phyloP scores from a whole-genome alignment of 2,329 filamentous ascomycete genomes.

The Paecilomyces formosus region DNA sequence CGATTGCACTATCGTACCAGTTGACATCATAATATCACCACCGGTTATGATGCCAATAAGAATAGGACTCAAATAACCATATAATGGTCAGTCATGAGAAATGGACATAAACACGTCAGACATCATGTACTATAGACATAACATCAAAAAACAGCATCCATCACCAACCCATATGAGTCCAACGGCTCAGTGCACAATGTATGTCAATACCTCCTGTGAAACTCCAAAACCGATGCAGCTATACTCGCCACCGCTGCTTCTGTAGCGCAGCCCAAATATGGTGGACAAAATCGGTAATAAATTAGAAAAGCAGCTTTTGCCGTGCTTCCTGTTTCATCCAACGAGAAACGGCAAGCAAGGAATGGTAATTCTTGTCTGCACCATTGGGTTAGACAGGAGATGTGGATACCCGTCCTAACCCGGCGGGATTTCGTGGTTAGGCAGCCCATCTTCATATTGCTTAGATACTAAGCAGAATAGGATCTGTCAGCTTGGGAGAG shows the following conservation, averaged over 20 bases:
- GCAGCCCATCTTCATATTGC: background rate
- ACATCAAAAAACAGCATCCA: background rate
- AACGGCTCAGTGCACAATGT: background rate
- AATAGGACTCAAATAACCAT: background rate
- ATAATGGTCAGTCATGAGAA: background rate
- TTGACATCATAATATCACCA: background rate
- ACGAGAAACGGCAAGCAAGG: background rate
- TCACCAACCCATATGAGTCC: background rate
- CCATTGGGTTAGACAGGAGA: background rate
- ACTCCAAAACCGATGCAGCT: background rate
- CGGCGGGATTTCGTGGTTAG: background rate
- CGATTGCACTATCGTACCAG: background rate
- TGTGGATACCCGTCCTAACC: background rate
- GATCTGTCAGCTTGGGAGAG: background rate
- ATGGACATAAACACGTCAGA: background rate
- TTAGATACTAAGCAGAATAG: background rate
- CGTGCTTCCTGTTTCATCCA: background rate
- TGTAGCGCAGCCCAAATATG: background rate
- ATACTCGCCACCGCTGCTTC: background rate
- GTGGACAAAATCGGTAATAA: background rate
- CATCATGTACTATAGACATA: background rate
- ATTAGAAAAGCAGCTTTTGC: background rate
- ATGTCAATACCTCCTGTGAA: background rate
- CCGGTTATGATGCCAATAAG: background rate
- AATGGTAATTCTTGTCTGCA: background rate